Base-by-base conservation (phyloP, 2,329 filamentous ascomycete species). In the Verticillium zaregamsianum region DNA sequence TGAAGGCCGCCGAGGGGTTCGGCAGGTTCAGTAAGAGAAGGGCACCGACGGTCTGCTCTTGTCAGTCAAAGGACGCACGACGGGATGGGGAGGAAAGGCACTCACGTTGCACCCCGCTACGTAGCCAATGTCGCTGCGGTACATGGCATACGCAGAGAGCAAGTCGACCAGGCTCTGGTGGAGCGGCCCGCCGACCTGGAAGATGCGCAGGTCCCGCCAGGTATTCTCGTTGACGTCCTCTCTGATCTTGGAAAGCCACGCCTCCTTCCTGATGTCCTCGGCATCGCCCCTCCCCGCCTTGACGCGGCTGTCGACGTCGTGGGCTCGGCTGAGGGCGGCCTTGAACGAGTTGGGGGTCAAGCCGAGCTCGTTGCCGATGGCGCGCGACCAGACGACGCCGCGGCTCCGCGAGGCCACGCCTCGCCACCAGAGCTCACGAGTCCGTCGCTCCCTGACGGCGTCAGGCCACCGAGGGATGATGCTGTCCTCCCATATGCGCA, bases 341-440 rank as follows among this genome's bases (percentile, higher is more conserved):
- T 84, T 79, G 74, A 89, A 95, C 8, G 89, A 91, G 2, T 83
- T 78, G 55, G 86, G 81, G 0, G 86, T 87, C 8, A 92, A 79
- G 25, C 86, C 86, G 3, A 93, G 80, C 60, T 90, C 86, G 69
- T 93, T 93, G 35, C 90, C 90, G 55, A 93, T 86, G 3, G 90
- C 90, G 59, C 81, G 82, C 45, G 82, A 76, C 90, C 90, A 93
- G 7, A 92, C 88, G 5, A 79, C 74, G 28, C 88, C 89, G 35
- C 91, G 83, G 71, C 86, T 87, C 62, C 88, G 82, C 2, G 90
- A 88, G 0, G 90, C 86, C 33, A 95, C 82, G 6, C 91, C 91
- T 62, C 86, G 85, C 91, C 91, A 95, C 90, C 90, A 95, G 55
- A 95, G 79, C 68, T 93, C 90, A 39, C 90, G 82, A 1, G 89